Percentiles rank a stretch among this genome's conserved stretches.
phyloP scores from a whole-genome alignment of 768 basidiomycete genomes.

The Xerocomus brunneocitrinus region DNA sequence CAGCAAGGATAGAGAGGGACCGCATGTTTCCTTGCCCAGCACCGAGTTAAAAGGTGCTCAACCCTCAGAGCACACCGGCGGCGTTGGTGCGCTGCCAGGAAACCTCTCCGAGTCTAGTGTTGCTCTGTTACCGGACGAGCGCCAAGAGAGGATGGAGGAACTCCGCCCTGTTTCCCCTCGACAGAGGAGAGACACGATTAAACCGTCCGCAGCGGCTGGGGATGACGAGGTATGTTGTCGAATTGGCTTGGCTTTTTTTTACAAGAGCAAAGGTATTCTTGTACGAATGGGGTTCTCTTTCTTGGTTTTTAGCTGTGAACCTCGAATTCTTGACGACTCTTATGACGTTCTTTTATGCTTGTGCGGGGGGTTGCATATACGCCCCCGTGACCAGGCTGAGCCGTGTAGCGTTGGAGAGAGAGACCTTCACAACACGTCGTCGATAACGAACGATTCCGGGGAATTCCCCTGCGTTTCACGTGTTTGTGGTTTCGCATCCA shows the following conservation, averaged over 20 bases:
- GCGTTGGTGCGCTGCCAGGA: conserved; percentile 50
- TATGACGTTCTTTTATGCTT: too few species aligned
- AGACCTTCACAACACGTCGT: too few species aligned
- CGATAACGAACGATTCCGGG: too few species aligned
- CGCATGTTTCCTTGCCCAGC: conserved; percentile 33
- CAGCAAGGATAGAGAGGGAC: neutral
- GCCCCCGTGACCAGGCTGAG: too few species aligned
- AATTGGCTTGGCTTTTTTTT: neutral
- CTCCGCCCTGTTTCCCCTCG: conserved; percentile 1
- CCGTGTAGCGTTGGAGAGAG: too few species aligned
- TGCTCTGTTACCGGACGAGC: conserved; percentile 47
- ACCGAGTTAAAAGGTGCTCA: conserved; percentile 30
- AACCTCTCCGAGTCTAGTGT: conserved; percentile 41
- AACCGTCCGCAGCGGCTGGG: neutral
- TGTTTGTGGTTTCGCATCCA: too few species aligned
- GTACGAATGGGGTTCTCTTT: too few species aligned
- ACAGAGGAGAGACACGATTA: conserved; percentile 19
- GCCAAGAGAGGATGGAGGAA: conserved; percentile 15
- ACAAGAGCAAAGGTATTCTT: neutral
- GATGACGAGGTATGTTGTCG: conserved; percentile 13
- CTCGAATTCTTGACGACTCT: too few species aligned
- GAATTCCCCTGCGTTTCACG: too few species aligned
- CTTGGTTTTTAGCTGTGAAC: too few species aligned
- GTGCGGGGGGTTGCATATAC: too few species aligned
- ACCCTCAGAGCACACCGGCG: conserved; percentile 32